Conservation (phyloP, 345 rosid species). For the Murraya paniculata region DNA sequence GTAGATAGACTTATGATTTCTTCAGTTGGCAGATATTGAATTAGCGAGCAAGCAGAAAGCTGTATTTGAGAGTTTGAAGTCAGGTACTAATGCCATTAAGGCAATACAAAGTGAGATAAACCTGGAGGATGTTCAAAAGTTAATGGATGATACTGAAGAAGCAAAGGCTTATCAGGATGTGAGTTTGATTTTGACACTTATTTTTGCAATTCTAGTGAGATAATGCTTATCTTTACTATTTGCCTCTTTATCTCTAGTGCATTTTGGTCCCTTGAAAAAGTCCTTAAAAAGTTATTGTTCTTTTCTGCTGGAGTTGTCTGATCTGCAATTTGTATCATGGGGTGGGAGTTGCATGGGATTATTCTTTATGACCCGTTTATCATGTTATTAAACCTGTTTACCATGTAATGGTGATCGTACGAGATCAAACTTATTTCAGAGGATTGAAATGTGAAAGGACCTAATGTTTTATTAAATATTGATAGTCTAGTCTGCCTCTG, state of each 20-base stretch:
- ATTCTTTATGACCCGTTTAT: neutral
- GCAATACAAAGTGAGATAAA: neutral
- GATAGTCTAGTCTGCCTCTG: neutral
- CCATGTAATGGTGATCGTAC: neutral
- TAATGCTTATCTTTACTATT: too few relatives aligned
- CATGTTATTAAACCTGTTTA: neutral
- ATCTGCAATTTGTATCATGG: neutral
- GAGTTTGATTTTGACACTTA: neutral
- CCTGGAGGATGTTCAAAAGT: neutral
- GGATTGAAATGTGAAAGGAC: neutral
- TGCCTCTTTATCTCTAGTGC: neutral
- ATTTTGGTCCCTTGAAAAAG: neutral
- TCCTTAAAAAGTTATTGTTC: neutral
- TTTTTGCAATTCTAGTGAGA: neutral
- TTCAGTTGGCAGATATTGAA: constrained; percentile 91
- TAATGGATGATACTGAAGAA: neutral
- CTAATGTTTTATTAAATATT: neutral
- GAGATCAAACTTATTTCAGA: neutral
- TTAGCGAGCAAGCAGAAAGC: constrained; percentile 93
- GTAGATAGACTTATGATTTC: neutral
- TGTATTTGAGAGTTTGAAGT: constrained; percentile 52
- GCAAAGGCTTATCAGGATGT: neutral
- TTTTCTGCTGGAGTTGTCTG: neutral
- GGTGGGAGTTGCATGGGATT: neutral
- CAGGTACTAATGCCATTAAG: constrained; percentile 61